Conservation (phyloP, 2,329 filamentous ascomycete genomes). For the Penicillium sp. region DNA sequence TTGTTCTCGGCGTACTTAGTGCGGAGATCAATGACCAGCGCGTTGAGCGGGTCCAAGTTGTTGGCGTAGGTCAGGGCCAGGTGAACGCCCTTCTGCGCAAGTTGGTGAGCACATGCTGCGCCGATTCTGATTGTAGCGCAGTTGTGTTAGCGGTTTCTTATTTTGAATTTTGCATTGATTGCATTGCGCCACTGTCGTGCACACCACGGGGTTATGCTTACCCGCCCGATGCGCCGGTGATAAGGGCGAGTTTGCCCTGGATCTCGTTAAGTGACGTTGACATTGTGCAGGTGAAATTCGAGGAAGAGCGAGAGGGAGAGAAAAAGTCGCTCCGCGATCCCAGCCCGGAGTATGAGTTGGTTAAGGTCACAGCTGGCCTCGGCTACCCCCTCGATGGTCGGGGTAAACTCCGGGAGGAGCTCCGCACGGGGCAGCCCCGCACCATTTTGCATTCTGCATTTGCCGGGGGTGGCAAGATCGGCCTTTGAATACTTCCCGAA, state of each 20-base stretch:
- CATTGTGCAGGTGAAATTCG: not conserved
- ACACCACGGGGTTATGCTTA: slow-evolving; percentile 35
- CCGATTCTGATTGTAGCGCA: slow-evolving; percentile 57
- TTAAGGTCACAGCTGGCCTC: slow-evolving; percentile 15
- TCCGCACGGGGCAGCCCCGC: slow-evolving; percentile 32
- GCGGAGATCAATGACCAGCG: slow-evolving; percentile 50
- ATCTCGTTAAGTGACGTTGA: slow-evolving; percentile 51
- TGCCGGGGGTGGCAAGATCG: slow-evolving; percentile 1
- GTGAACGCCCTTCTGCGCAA: slow-evolving; percentile 57
- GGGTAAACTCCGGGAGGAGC: slow-evolving; percentile 30
- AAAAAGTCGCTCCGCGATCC: not conserved
- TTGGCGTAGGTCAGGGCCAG: slow-evolving; percentile 65
- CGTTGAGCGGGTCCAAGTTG: slow-evolving; percentile 52
- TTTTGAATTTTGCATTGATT: not conserved
- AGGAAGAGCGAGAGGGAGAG: not conserved
- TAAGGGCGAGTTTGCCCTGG: slow-evolving; percentile 59
- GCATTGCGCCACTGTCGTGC: not conserved
- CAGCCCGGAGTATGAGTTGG: not conserved
- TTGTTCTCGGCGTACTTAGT: slow-evolving; percentile 30
- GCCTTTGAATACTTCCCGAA: slow-evolving; percentile 6
- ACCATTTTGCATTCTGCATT: slow-evolving; percentile 28
- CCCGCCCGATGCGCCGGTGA: slow-evolving; percentile 67
- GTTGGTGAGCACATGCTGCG: slow-evolving; percentile 59
- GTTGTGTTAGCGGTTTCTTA: slow-evolving; percentile 5
- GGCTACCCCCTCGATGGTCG: slow-evolving; percentile 26